phyloP scores from a whole-genome alignment of 192 early-diverging fungal genomes.

The Endogone sp. region DNA sequence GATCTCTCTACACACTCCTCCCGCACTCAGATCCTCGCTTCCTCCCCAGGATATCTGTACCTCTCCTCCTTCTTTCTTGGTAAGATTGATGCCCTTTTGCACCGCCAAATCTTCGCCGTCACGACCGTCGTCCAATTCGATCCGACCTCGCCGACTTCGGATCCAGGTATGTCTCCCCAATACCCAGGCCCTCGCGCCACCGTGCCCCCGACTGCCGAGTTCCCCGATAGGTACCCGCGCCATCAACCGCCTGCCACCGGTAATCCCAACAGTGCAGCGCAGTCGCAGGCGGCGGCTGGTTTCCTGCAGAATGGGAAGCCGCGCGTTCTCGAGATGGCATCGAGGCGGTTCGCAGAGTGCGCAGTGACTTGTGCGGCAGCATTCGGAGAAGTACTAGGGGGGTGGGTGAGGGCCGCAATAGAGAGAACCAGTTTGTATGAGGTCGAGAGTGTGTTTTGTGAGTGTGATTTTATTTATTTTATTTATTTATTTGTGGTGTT shows the following conservation, averaged over 20 bases:
- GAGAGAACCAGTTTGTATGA: conserved; percentile 44
- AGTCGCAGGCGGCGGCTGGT: conserved; percentile 2
- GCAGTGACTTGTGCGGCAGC: conserved; percentile 32
- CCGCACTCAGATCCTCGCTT: conserved; percentile 14
- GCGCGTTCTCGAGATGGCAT: conserved; percentile 40
- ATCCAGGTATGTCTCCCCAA: conserved; percentile 9
- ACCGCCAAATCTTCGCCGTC: conserved; percentile 44
- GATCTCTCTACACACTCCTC: conserved; percentile 11
- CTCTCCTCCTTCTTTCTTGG: conserved; percentile 42
- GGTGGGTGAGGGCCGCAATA: conserved; percentile 43
- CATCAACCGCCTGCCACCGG: conserved; percentile 5
- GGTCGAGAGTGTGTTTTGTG: conserved; percentile 49
- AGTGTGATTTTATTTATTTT: conserved; percentile 4
- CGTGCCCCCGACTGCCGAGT: conserved; percentile 15
- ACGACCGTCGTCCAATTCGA: conserved; percentile 48
- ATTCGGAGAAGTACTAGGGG: conserved; percentile 44
- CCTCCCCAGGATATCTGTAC: conserved; percentile 37
- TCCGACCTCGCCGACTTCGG: conserved; percentile 9
- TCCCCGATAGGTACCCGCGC: background rate
- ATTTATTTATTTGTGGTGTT: background rate
- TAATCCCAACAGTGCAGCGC: conserved; percentile 5
- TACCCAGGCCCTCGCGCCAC: conserved; percentile 16
- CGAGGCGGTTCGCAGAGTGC: conserved; percentile 41
- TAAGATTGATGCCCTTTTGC: conserved; percentile 44
- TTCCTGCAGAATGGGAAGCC: conserved; percentile 36